Base-by-base conservation (phyloP, 768 basidiomycete species). In the Russula abietina region DNA sequence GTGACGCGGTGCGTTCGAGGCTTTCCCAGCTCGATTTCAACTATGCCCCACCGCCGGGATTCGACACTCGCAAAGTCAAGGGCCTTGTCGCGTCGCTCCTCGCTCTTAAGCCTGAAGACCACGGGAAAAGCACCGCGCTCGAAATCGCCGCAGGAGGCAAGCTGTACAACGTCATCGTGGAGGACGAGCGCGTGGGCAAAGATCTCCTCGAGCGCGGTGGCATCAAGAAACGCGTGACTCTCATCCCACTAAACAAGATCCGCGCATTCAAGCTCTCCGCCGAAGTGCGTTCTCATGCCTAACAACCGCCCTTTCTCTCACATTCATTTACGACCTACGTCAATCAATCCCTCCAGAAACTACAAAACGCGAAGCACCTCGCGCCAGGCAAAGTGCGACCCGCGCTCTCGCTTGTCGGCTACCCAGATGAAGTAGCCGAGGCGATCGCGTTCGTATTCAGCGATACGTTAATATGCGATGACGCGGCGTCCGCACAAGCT, bases 371-470 rank as follows among this genome's bases (percentile, higher is more conserved):
- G 1, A 77, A 86, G 11, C 77, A 80, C 30, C 72, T 94, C 24
- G 89, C 91, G 8, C 85, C 84, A 0, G 88, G 87, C 57, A 92
- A 91, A 73, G 94, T 90, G 1, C 83, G 86, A 59, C 81, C 88
- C 19, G 97, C 97, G 0, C 81, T 98, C n/a, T 89, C 91, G 17
- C 83, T 98, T 7, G 85, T 98, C 45, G 86, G 87, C 1, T 96
- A 91, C 73, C 78, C 85, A 14, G 75, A 85, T 3, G 91, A 94
- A 50, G 88, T 98, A 36, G 80, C 85, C 4, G 87, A 85, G 33
- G 97, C 97, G 19, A 93, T 98, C 83, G 79, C 86, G 14, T 98
- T 87, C 74, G 95, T 98, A 22, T 99, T 98, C 73, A 88, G 90
- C 60, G 88, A 94, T 72, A 92, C 91, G 3, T 81, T 98, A 64